phyloP scores from a whole-genome alignment of 495 filamentous ascomycete species.

The Hypoxylon perforatum region DNA sequence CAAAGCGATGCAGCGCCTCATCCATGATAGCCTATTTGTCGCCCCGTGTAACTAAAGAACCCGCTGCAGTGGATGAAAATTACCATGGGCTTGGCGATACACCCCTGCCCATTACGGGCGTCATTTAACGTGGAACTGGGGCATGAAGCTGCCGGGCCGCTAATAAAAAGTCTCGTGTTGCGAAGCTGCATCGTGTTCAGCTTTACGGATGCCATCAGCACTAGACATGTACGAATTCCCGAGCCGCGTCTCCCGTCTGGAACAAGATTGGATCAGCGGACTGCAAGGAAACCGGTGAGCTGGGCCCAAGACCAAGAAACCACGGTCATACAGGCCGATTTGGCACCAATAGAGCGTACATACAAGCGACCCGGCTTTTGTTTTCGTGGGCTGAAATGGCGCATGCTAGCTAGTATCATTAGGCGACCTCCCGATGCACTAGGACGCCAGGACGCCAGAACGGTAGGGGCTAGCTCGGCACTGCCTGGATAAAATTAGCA shows the following conservation, averaged over 20 bases:
- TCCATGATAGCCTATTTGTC: constrained; percentile 27
- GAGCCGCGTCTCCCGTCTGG: neutral
- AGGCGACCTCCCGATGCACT: no score
- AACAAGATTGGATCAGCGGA: no score
- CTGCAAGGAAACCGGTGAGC: no score
- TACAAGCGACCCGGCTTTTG: no score
- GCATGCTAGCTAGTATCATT: no score
- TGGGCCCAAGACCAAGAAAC: no score
- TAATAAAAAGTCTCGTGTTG: constrained; percentile 2
- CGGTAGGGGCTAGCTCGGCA: no score
- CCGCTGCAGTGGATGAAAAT: neutral
- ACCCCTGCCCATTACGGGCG: neutral
- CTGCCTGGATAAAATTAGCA: no score
- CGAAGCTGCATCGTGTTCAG: neutral
- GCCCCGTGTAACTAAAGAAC: neutral
- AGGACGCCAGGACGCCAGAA: no score
- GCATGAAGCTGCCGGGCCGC: constrained; percentile 40
- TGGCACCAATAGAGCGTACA: no score
- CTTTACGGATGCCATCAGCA: neutral
- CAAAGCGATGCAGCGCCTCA: neutral
- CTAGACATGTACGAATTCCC: neutral
- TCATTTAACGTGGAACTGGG: constrained; percentile 43
- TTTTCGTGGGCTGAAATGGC: no score
- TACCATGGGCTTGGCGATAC: neutral
- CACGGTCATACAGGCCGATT: no score